These are phyloP conservation scores for Capillidium heterosporum DNA, from an alignment of 371 early-diverging fungal genomes.

Conservation along the genomic window DNA sequence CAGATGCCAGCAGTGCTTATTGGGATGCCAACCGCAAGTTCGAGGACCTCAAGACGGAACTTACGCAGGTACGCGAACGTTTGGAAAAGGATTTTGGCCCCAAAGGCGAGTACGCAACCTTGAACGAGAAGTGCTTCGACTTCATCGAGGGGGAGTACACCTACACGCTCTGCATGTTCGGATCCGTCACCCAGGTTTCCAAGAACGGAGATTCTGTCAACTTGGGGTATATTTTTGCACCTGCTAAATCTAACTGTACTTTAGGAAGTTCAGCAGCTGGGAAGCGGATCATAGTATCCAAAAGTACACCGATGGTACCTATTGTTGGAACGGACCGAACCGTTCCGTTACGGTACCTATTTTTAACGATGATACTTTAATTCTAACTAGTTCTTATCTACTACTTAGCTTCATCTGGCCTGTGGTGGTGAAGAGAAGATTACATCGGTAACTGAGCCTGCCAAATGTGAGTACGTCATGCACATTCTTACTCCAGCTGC, in stretches of 20 bases:
- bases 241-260: background rate
- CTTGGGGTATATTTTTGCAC: constrained; percentile 38
- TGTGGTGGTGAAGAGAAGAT: constrained; percentile 56
- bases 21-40: constrained; percentile 15
- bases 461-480: constrained; percentile 78
- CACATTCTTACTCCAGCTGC: constrained; percentile 55
- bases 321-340: constrained; percentile 89
- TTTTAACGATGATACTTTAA: background rate
- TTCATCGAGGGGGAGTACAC: constrained; percentile 57
- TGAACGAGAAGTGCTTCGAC: constrained; percentile 47
- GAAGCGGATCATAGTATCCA: constrained; percentile 24
- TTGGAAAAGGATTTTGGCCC: constrained; percentile 36
- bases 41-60: constrained; percentile 12
- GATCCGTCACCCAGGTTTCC: constrained; percentile 48
- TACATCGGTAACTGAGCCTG: constrained; percentile 61
- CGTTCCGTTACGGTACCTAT: constrained; percentile 34
- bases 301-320: constrained; percentile 43
- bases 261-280: background rate
- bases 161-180: constrained; percentile 69
- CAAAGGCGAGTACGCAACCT: constrained; percentile 31
- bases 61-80: constrained; percentile 15
- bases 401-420: constrained; percentile 8
- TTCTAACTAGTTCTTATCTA: background rate
- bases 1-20: constrained; percentile 13
- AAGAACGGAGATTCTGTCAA: constrained; percentile 26